Percentiles rank a stretch among this genome's conserved stretches.
phyloP scores from a whole-genome alignment of 371 early-diverging fungal genomes.

The Mortierella sp. region DNA sequence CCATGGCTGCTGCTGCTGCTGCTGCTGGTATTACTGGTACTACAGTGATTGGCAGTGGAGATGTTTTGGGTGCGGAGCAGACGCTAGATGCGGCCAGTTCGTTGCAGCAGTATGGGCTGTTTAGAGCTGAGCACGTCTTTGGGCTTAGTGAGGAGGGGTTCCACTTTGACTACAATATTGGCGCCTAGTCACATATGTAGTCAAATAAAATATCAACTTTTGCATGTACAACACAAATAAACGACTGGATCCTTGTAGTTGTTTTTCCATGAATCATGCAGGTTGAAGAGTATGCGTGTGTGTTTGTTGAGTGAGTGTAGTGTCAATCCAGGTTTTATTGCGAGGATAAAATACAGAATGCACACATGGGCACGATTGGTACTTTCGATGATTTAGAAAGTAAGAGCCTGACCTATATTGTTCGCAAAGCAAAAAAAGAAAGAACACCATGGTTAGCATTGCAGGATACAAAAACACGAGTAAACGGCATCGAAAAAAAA shows the following conservation, averaged over 20 bases:
- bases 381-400: constrained; percentile 50
- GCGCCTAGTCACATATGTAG: no score
- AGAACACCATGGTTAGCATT: not conserved
- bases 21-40: not conserved
- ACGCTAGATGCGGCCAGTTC: not conserved
- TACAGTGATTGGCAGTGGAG: not conserved
- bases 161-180: constrained; percentile 42
- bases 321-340: constrained; percentile 53
- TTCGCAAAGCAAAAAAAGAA: not conserved
- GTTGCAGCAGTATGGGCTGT: constrained; percentile 16
- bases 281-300: not conserved
- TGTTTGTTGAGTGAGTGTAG: constrained; percentile 8
- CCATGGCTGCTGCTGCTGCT: not conserved
- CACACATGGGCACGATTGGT: constrained; percentile 20
- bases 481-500: constrained; percentile 4
- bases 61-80: not conserved
- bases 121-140: constrained; percentile 43
- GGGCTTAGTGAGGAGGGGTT: constrained; percentile 43
- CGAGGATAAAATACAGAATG: constrained; percentile 38
- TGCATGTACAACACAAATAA: not conserved
- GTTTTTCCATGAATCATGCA: not conserved
- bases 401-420: constrained; percentile 51
- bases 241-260: not conserved
- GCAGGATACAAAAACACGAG: no score
- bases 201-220: not conserved